phyloP scores from a whole-genome alignment of 108 stramenopile species.

The Cafeteria roenbergensis region DNA sequence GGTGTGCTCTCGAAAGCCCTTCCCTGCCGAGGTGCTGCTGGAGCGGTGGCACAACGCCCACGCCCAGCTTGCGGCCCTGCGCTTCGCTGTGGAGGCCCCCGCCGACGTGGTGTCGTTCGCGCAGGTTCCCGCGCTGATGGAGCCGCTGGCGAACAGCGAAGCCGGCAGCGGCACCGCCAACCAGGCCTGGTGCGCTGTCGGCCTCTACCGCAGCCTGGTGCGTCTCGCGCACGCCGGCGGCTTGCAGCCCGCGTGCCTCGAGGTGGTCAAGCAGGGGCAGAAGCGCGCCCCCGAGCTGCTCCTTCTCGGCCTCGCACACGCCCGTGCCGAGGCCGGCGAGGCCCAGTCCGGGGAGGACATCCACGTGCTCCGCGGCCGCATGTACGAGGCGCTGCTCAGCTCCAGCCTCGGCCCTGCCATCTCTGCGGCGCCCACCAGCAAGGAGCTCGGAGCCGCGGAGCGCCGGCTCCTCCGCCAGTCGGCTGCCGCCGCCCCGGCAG shows the following conservation, averaged over 20 bases:
- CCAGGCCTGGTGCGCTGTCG: background rate
- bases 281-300: background rate
- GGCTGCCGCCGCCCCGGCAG: no score
- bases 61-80: background rate
- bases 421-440: background rate
- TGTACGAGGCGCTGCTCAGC: background rate
- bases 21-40: background rate
- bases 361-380: background rate
- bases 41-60: background rate
- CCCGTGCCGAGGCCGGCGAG: slow-evolving; percentile 3
- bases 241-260: background rate
- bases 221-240: slow-evolving; percentile 10
- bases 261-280: background rate
- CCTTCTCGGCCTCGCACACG: background rate
- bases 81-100: background rate
- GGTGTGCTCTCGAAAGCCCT: no score
- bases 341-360: background rate
- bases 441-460: background rate
- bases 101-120: background rate
- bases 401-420: background rate
- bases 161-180: background rate
- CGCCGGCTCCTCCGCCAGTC: slow-evolving; percentile 3
- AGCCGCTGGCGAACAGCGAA: background rate
- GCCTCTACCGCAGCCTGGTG: background rate
- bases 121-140: background rate